phyloP scores from a whole-genome alignment of 179 eudicot species.

The Spergularia azorica region DNA sequence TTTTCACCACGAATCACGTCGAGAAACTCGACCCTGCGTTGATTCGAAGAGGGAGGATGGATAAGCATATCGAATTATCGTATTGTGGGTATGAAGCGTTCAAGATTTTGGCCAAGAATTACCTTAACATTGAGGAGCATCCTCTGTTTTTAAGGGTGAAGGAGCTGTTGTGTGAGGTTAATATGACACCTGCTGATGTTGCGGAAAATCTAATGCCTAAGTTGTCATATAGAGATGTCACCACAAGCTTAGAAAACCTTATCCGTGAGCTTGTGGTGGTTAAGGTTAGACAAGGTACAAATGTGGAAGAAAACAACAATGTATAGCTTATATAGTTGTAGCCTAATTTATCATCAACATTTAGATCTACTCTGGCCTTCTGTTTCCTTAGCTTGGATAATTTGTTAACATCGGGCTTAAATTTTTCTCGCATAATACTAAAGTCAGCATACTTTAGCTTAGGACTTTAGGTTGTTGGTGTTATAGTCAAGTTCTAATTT shows the following conservation, averaged over 20 bases:
- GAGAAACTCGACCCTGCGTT: slow-evolving; percentile 42
- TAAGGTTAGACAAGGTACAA: slow-evolving; percentile 12
- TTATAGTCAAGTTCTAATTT: too few species aligned
- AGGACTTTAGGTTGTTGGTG: too few species aligned
- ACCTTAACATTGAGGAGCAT: slow-evolving; percentile 24
- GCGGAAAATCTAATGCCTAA: slow-evolving; percentile 34
- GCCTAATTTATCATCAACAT: too few species aligned
- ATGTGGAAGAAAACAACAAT: not conserved
- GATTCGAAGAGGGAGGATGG: slow-evolving; percentile 46
- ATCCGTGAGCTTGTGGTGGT: slow-evolving; percentile 24
- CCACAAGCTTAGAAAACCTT: slow-evolving; percentile 30
- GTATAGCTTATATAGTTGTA: too few species aligned
- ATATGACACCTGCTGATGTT: slow-evolving; percentile 47
- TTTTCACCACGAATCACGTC: slow-evolving; percentile 37
- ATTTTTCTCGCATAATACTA: too few species aligned
- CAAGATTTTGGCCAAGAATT: slow-evolving; percentile 36
- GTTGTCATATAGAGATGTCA: slow-evolving; percentile 22
- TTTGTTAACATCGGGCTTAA: too few species aligned
- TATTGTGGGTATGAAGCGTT: slow-evolving; percentile 35
- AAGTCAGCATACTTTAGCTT: too few species aligned
- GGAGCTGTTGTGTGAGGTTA: slow-evolving; percentile 23
- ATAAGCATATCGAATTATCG: slow-evolving; percentile 33
- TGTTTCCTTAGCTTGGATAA: too few species aligned
- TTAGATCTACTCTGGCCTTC: too few species aligned
- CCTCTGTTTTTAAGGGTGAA: not conserved